Evolutionary conservation across 768 basidiomycete genomes (phyloP).

Genomic region (Boletus edulis): DNA sequence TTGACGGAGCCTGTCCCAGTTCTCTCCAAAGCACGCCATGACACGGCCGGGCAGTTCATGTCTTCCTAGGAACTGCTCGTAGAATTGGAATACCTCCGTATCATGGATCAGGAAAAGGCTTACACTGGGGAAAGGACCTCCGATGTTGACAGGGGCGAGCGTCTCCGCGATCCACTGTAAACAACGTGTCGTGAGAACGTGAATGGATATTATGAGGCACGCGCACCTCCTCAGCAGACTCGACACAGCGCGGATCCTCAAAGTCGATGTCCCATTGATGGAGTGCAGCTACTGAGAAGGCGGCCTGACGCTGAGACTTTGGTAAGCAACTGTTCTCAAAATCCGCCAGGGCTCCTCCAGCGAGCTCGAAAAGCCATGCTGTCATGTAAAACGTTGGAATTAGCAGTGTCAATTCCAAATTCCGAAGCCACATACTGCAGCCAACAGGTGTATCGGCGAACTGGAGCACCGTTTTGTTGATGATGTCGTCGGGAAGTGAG

Average conservation of each 20-base stretch:
- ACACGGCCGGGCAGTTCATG: conserved; percentile 62
- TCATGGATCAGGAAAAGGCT: conserved; percentile 33
- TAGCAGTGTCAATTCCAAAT: neutral
- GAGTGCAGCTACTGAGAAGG: conserved; percentile 84
- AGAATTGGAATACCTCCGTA: conserved; percentile 16
- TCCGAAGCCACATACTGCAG: conserved; percentile 64
- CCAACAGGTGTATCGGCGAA: conserved; percentile 86
- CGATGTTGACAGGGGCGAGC: conserved; percentile 66
- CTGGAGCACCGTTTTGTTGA: conserved; percentile 77
- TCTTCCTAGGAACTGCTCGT: conserved; percentile 68
- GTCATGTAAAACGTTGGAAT: neutral
- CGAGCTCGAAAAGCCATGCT: conserved; percentile 94
- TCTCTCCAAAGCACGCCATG: conserved; percentile 67
- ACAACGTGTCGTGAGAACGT: conserved; percentile 11
- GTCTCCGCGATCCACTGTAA: conserved; percentile 76
- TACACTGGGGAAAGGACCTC: conserved; percentile 85
- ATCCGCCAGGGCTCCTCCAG: conserved; percentile 76
- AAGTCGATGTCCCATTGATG: conserved; percentile 91
- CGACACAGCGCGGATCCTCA: conserved; percentile 77
- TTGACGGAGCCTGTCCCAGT: conserved; percentile 66
- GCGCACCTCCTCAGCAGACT: conserved; percentile 76
- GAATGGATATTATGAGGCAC: neutral
- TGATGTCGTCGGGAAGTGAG: conserved; percentile 83
- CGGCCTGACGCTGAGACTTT: conserved; percentile 71
- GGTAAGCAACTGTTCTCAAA: conserved; percentile 74